Percentiles rank a stretch among this genome's conserved stretches.
Evolutionary conservation across 768 basidiomycete genomes (phyloP).

Genomic region (Tricholoma hemisulphureum): DNA sequence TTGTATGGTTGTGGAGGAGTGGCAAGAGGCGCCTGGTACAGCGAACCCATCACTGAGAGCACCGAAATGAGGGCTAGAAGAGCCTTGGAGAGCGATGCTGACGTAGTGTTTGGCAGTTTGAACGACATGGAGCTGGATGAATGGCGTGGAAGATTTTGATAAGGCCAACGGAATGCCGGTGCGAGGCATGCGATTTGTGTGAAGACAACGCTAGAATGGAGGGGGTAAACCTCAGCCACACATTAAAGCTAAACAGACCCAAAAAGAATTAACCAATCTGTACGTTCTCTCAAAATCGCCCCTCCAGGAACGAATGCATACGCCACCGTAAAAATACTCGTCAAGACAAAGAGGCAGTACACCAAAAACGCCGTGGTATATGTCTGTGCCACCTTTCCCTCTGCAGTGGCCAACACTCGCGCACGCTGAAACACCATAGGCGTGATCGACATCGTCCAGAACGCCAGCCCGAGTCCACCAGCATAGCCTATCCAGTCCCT

Average conservation of each 20-base stretch:
- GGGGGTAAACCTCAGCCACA: background rate
- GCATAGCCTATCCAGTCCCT: slow-evolving; percentile 69
- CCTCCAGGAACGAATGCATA: slow-evolving; percentile 91
- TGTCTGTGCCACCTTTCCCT: slow-evolving; percentile 44
- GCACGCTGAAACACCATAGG: slow-evolving; percentile 53
- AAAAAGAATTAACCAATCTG: slow-evolving; percentile 55
- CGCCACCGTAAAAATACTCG: slow-evolving; percentile 80
- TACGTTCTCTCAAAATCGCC: slow-evolving; percentile 69
- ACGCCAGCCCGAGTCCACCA: slow-evolving; percentile 60
- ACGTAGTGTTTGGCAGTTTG: background rate
- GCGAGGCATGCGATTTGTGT: slow-evolving; percentile 53
- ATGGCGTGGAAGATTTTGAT: background rate
- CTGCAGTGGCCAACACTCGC: slow-evolving; percentile 31
- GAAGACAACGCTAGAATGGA: slow-evolving; percentile 45
- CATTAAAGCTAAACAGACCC: background rate
- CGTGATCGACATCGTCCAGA: slow-evolving; percentile 64
- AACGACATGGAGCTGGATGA: background rate
- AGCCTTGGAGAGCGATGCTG: slow-evolving; percentile 13
- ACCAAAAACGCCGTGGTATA: slow-evolving; percentile 58
- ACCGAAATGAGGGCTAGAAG: slow-evolving; percentile 41
- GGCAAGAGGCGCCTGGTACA: slow-evolving; percentile 50
- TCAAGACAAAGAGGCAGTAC: slow-evolving; percentile 61
- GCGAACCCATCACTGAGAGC: slow-evolving; percentile 49
- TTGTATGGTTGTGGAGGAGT: slow-evolving; percentile 55
- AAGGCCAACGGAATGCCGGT: slow-evolving; percentile 45